phyloP scores from a whole-genome alignment of 1,139 yeast species.

The Arxiozyma slooffiae region DNA sequence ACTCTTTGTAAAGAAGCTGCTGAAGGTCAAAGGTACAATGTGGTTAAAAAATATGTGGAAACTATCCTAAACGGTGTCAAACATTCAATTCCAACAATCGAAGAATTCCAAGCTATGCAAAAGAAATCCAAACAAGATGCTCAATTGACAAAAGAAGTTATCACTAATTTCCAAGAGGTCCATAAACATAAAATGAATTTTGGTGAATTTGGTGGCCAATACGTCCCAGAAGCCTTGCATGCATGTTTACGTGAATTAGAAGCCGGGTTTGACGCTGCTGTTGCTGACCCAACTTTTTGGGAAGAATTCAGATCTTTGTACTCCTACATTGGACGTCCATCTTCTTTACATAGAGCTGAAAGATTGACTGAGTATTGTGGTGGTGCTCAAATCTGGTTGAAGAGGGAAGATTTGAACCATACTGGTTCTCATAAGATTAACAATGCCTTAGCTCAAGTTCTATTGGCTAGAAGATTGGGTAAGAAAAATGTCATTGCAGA shows the following conservation, averaged over 20 bases:
- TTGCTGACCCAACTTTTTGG: slow-evolving; percentile 88
- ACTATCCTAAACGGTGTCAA: slow-evolving; percentile 59
- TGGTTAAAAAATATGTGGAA: slow-evolving; percentile 58
- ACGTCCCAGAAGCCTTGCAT: slow-evolving; percentile 93
- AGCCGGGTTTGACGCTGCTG: slow-evolving; percentile 74
- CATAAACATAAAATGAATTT: slow-evolving; percentile 63
- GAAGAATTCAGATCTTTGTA: slow-evolving; percentile 76
- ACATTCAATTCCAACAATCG: slow-evolving; percentile 23
- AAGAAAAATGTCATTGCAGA: slow-evolving; percentile 89
- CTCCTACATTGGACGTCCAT: slow-evolving; percentile 92
- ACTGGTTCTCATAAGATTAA: slow-evolving; percentile 97
- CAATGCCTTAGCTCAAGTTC: slow-evolving; percentile 90
- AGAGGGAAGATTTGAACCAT: slow-evolving; percentile 95
- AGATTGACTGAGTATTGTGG: slow-evolving; percentile 83
- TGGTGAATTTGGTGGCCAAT: slow-evolving; percentile 97
- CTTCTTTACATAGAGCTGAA: slow-evolving; percentile 82
- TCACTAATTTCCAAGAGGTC: slow-evolving; percentile 40
- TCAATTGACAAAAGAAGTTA: slow-evolving; percentile 19
- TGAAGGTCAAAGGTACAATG: slow-evolving; percentile 47
- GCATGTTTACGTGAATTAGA: slow-evolving; percentile 86
- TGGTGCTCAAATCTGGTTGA: slow-evolving; percentile 96
- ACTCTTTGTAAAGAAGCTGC: slow-evolving; percentile 56
- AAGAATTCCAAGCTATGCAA: slow-evolving; percentile 22
- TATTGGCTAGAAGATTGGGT: slow-evolving; percentile 86
- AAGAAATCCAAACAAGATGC: slow-evolving; percentile 26